Evolutionary conservation across 2,329 filamentous ascomycete genomes (phyloP).

Genomic region (Cordyceps pruinosa): DNA sequence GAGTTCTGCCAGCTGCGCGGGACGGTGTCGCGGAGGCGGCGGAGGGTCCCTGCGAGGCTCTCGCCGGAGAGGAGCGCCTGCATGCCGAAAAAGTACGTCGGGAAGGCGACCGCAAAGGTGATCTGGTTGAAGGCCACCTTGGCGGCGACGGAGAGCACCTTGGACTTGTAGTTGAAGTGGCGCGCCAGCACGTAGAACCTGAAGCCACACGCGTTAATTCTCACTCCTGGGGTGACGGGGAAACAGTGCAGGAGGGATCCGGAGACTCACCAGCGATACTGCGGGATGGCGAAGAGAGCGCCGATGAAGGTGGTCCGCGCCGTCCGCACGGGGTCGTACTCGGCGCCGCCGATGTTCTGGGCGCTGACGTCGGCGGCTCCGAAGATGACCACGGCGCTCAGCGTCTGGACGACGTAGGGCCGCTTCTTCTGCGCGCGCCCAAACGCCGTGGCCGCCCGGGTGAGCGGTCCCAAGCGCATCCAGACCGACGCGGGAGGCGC

Average conservation of each 20-base stretch:
- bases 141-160: slow-evolving; percentile 59
- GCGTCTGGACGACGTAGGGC: slow-evolving; percentile 74
- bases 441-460: slow-evolving; percentile 51
- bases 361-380: slow-evolving; percentile 70
- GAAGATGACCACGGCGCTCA: slow-evolving; percentile 70
- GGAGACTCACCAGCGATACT: slow-evolving; percentile 66
- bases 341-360: slow-evolving; percentile 56
- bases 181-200: slow-evolving; percentile 75
- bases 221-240: background rate
- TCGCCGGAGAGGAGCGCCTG: slow-evolving; percentile 71
- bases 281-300: slow-evolving; percentile 64
- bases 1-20: slow-evolving; percentile 71
- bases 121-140: slow-evolving; percentile 79
- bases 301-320: slow-evolving; percentile 68
- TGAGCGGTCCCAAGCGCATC: slow-evolving; percentile 52
- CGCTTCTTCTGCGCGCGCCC: slow-evolving; percentile 61
- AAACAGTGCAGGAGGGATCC: background rate
- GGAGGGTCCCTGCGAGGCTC: slow-evolving; percentile 53
- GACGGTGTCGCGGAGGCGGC: slow-evolving; percentile 68
- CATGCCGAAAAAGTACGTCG: slow-evolving; percentile 73
- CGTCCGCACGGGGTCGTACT: slow-evolving; percentile 65
- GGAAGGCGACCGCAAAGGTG: slow-evolving; percentile 77
- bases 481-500: slow-evolving; percentile 38
- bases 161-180: slow-evolving; percentile 78
- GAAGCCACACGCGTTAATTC: background rate